Percentiles rank a stretch among this genome's conserved stretches.
Conservation (phyloP, 1,284 basidiomycete genomes). For the Agaricales sp. region DNA sequence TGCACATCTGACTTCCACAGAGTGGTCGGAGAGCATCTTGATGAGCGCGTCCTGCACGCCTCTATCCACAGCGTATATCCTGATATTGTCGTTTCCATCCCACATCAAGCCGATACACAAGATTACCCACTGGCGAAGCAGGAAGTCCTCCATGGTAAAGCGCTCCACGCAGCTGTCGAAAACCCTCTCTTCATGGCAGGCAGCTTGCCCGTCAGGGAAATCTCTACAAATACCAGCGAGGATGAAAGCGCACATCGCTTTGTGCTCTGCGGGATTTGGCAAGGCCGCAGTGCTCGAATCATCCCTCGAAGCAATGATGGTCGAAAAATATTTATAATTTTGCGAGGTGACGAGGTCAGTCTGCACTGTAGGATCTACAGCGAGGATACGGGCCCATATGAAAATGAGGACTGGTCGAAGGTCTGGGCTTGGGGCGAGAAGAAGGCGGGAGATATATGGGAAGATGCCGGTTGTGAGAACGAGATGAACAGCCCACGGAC, state of each 20-base stretch:
- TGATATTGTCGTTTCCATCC: conserved; percentile 89
- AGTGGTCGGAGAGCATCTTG: conserved; percentile 75
- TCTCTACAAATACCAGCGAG: conserved; percentile 89
- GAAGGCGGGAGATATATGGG: conserved; percentile 94
- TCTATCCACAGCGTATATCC: conserved; percentile 74
- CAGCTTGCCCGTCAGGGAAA: conserved; percentile 78
- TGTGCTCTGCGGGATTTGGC: conserved; percentile 92
- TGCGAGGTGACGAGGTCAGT: conserved; percentile 81
- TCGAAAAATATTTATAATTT: conserved; percentile 86
- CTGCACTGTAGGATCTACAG: conserved; percentile 91
- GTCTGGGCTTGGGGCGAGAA: conserved; percentile 92
- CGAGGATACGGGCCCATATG: conserved; percentile 97
- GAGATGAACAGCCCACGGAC: conserved; percentile 96
- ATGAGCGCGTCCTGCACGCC: conserved; percentile 86
- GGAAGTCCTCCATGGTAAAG: conserved; percentile 83
- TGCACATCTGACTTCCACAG: conserved; percentile 89
- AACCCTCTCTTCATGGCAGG: conserved; percentile 78
- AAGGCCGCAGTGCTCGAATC: conserved; percentile 37
- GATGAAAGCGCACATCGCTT: conserved; percentile 98
- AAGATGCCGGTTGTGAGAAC: conserved; percentile 98
- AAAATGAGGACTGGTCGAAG: conserved; percentile 97
- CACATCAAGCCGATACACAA: conserved; percentile 94
- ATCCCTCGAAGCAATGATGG: conserved; percentile 60
- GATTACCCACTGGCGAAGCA: conserved; percentile 90
- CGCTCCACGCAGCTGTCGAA: conserved; percentile 87